phyloP scores from a whole-genome alignment of 768 basidiomycete species.

The Russula lepida region DNA sequence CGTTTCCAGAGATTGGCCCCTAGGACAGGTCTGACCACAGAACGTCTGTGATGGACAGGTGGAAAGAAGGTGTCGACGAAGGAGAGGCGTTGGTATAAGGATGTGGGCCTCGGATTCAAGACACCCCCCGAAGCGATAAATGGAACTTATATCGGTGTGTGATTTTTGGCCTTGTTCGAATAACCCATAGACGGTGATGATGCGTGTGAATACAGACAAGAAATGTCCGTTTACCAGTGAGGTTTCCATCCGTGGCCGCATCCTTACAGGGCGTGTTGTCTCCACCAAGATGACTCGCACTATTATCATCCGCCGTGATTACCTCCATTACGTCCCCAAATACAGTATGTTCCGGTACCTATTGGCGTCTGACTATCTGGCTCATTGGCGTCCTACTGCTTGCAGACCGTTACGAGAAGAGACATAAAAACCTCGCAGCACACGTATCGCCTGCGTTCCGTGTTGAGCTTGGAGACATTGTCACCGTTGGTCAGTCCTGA shows the following conservation, averaged over 20 bases:
- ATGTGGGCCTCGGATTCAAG: conserved; percentile 95
- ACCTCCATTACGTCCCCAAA: conserved; percentile 96
- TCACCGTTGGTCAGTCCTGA: conserved; percentile 80
- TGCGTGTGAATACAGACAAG: conserved; percentile 60
- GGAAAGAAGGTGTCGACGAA: conserved; percentile 90
- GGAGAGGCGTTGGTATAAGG: conserved; percentile 99
- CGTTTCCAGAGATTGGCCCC: background rate
- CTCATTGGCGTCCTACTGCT: conserved; percentile 1
- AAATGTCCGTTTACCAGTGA: conserved; percentile 99
- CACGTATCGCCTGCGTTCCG: conserved; percentile 99
- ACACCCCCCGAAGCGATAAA: conserved; percentile 92
- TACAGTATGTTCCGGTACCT: conserved; percentile 60
- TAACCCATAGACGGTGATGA: background rate
- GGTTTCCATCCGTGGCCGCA: conserved; percentile 97
- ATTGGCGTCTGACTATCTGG: background rate
- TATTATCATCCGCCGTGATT: conserved; percentile 90
- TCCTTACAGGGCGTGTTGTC: conserved; percentile 93
- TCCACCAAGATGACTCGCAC: conserved; percentile 99
- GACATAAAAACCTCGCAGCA: conserved; percentile 97
- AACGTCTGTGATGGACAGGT: conserved; percentile 33
- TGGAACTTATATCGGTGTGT: conserved; percentile 92
- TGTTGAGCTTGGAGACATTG: conserved; percentile 86
- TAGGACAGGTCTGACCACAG: background rate
- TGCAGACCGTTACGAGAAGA: conserved; percentile 92
- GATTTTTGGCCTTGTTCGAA: background rate